Evolutionary conservation across 2,329 filamentous ascomycete species (phyloP), one percentile per base, ranked within the genome.

Genomic region (Trichocomaceae sp.): DNA sequence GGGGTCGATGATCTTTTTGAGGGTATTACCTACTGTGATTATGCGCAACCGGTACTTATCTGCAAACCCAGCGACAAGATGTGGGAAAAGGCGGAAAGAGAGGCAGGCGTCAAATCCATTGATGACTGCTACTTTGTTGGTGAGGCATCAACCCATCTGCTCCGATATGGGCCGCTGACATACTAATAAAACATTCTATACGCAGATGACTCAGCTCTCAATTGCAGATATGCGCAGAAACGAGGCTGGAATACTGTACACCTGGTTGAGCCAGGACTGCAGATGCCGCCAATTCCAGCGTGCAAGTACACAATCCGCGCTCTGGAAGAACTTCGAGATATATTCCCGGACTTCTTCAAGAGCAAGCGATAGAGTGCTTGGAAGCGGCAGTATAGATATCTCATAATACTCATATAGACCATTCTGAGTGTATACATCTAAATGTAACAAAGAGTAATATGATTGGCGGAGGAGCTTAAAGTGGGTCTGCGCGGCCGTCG

Each of bases 11-110:
- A 96, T 67, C 75, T 92, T 23, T 99, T 99, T 66, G 92, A 97
- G 59, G 93, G 93, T 7, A 83, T 97, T 58, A 99, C 93, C 0
- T 99, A 84, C 70, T 99, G 95, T 68, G 89, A 99, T 71, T 99
- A 99, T 72, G 79, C 77, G 10, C 74, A 80, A 15, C 75, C 82
- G 42, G 86, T 83, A 5, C 79, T 99, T 58, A 73, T 95, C 47
- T 96, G 93, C 76, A 99, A 99, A 70, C 93, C 93, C 2, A 81
- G 87, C 55, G 78, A 79, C 51, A 83, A 84, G 50, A 93, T 95
- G 86, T 99, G 84, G 68, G 81, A 81, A 37, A 96, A 93, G 73
- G 93, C 88, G 5, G 96, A 97, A 87, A 77, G 72, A 47, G 87
- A 97, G 63, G 90, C 92, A 0, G 87, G 85, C 0, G 82, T 87